phyloP scores from a whole-genome alignment of 208 protist genomes.

The Leishmania aethiopica region DNA sequence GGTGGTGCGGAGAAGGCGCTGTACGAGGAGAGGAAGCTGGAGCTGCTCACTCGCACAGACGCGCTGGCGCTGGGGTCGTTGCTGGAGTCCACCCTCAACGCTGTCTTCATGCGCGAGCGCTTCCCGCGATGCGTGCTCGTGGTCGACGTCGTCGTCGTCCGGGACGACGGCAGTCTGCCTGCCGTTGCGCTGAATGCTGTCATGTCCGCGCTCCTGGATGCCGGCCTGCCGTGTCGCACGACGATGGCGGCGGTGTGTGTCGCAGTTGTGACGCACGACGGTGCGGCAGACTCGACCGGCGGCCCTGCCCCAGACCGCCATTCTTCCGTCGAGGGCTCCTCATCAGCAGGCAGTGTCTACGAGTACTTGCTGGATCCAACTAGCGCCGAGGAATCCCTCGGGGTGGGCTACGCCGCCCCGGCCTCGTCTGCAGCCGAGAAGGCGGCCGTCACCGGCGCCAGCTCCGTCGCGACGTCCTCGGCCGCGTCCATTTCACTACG shows the following conservation, averaged over 20 bases:
- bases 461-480: not conserved
- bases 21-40: conserved; percentile 41
- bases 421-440: conserved; percentile 8
- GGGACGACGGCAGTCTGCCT: conserved; percentile 74
- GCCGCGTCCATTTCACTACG: not conserved
- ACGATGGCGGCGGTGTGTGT: conserved; percentile 80
- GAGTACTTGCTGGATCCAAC: conserved; percentile 75
- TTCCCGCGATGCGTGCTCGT: conserved; percentile 67
- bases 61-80: conserved; percentile 47
- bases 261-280: conserved; percentile 21
- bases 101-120: conserved; percentile 55
- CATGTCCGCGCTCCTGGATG: conserved; percentile 86
- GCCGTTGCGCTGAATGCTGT: conserved; percentile 80
- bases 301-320: not conserved
- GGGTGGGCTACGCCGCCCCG: conserved; percentile 5
- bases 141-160: conserved; percentile 67
- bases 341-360: not conserved
- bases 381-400: conserved; percentile 49
- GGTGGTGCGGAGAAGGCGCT: conserved; percentile 57
- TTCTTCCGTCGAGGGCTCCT: not conserved
- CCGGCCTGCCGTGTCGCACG: conserved; percentile 79
- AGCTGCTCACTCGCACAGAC: conserved; percentile 38
- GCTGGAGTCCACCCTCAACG: conserved; percentile 45
- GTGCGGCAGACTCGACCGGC: conserved; percentile 1
- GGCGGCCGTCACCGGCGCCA: not conserved